Conservation (phyloP, 768 basidiomycete species). For the Lentinula lateritia region DNA sequence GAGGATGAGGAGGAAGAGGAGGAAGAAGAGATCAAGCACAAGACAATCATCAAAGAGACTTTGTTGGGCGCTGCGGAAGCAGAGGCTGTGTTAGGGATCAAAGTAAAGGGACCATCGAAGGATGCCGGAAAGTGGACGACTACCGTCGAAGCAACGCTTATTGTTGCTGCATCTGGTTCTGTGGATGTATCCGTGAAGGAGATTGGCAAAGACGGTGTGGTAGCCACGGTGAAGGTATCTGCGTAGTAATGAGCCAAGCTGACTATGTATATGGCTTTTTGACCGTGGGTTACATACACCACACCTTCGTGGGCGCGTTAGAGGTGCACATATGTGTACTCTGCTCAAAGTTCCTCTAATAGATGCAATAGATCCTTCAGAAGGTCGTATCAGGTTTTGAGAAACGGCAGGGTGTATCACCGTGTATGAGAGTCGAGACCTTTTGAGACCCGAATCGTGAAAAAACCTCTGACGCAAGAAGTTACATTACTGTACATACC, state of each 20-base stretch:
- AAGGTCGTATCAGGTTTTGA: too few species aligned
- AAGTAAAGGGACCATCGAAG: slow-evolving; percentile 31
- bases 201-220: slow-evolving; percentile 19
- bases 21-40: slow-evolving; percentile 59
- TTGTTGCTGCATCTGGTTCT: slow-evolving; percentile 25
- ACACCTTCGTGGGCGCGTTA: too few species aligned
- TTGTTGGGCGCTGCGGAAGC: slow-evolving; percentile 40
- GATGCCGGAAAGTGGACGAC: slow-evolving; percentile 45
- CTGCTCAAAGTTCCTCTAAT: too few species aligned
- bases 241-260: background rate
- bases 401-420: too few species aligned
- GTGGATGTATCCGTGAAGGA: slow-evolving; percentile 35
- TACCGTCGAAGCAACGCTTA: slow-evolving; percentile 40
- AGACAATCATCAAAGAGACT: slow-evolving; percentile 48
- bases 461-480: too few species aligned
- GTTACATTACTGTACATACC: too few species aligned
- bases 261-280: too few species aligned
- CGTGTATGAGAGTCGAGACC: too few species aligned
- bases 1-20: slow-evolving; percentile 53
- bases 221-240: background rate
- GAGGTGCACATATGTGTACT: too few species aligned
- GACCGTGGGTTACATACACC: too few species aligned
- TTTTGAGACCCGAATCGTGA: too few species aligned
- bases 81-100: slow-evolving; percentile 35
- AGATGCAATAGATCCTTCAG: too few species aligned